Evolutionary conservation across 1,284 basidiomycete genomes (phyloP).

Genomic region (Apiotrichum laibachii): DNA sequence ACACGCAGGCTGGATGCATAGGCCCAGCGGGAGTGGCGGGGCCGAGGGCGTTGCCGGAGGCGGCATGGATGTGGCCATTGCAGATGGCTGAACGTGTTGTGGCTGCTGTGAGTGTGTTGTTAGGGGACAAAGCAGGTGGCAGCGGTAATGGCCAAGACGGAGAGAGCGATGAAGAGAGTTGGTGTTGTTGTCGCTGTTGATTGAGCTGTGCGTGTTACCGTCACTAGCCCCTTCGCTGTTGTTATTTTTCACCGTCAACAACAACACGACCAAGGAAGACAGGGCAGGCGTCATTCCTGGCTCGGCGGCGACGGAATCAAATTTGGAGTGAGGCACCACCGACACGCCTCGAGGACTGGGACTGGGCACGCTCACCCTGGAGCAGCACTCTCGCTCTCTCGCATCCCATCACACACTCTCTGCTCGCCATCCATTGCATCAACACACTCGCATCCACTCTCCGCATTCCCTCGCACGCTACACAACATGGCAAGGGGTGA

Average conservation of each 20-base stretch:
- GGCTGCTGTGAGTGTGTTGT: not conserved
- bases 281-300: not conserved
- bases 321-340: not conserved
- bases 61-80: not conserved
- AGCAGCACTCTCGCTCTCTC: too few relatives aligned
- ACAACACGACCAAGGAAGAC: not conserved
- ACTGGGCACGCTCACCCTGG: not conserved
- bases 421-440: too few relatives aligned
- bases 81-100: too few relatives aligned
- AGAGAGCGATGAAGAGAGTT: not conserved
- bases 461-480: too few relatives aligned
- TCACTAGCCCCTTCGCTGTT: not conserved
- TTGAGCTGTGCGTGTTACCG: not conserved
- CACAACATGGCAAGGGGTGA: not conserved
- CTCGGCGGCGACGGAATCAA: constrained; percentile 2
- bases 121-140: too few relatives aligned
- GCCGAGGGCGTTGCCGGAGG: not conserved
- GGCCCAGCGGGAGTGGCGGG: constrained; percentile 30
- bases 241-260: constrained; percentile 1
- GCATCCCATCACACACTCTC: too few relatives aligned
- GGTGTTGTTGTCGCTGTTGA: constrained; percentile 5
- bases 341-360: not conserved
- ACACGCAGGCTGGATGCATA: constrained; percentile 53
- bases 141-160: too few relatives aligned
- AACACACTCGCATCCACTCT: too few relatives aligned